Percentiles rank a stretch among this genome's conserved stretches.
These are phyloP conservation scores for Ligustrum vulgare DNA, from an alignment of 257 asterid species.

Conservation along the genomic window DNA sequence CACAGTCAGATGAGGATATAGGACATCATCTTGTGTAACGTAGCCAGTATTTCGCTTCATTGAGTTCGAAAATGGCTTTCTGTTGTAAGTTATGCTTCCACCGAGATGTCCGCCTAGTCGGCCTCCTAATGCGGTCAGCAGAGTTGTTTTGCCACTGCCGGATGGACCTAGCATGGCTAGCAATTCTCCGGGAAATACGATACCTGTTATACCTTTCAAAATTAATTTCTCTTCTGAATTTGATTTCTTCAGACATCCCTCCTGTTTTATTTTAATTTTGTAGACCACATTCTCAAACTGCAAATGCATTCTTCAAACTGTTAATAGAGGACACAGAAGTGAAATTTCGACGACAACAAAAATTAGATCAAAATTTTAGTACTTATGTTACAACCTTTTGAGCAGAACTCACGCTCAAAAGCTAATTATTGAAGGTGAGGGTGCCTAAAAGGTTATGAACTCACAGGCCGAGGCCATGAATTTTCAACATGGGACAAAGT, in stretches of 20 bases:
- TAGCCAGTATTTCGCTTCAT: constrained; percentile 66
- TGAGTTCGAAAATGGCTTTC: constrained; percentile 47
- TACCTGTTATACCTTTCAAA: constrained; percentile 53
- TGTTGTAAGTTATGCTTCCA: constrained; percentile 54
- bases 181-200: constrained; percentile 56
- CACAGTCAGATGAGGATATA: constrained; percentile 66
- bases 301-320: not conserved
- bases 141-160: constrained; percentile 71
- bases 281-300: constrained; percentile 65
- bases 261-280: constrained; percentile 27
- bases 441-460: no score
- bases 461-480: no score
- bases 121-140: constrained; percentile 66
- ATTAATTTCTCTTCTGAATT: constrained; percentile 41
- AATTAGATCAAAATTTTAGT: not conserved
- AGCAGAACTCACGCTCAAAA: no score
- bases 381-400: no score
- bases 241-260: constrained; percentile 25
- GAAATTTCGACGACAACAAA: not conserved
- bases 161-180: constrained; percentile 79
- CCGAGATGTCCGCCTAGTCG: constrained; percentile 41
- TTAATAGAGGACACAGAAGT: not conserved
- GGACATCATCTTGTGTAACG: constrained; percentile 62
- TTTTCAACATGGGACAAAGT: no score
- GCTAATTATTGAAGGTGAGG: no score